Evolutionary conservation across 1,139 yeast species (phyloP).

Genomic region (Hansenula sp.): DNA sequence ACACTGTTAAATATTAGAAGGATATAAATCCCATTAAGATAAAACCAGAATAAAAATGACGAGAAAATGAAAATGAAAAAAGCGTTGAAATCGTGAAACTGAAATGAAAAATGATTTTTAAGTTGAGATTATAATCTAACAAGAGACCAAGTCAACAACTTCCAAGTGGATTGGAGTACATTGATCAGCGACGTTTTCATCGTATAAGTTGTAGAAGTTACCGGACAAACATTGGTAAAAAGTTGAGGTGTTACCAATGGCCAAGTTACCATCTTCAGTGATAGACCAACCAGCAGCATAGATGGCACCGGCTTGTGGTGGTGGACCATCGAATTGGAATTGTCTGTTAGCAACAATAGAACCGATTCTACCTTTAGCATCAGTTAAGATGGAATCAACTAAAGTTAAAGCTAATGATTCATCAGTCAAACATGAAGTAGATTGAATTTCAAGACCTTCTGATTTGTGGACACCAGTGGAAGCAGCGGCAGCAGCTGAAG

Average conservation of each 20-base stretch:
- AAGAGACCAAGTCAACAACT: slow-evolving; percentile 58
- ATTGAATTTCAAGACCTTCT: slow-evolving; percentile 29
- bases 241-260: slow-evolving; percentile 58
- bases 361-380: slow-evolving; percentile 68
- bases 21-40: neutral
- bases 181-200: slow-evolving; percentile 60
- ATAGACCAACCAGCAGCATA: slow-evolving; percentile 85
- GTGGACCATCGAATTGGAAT: slow-evolving; percentile 88
- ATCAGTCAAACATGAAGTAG: slow-evolving; percentile 46
- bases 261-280: slow-evolving; percentile 61
- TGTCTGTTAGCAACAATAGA: slow-evolving; percentile 83
- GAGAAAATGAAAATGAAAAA: slow-evolving; percentile 3
- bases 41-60: neutral
- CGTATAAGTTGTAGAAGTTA: slow-evolving; percentile 78
- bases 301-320: slow-evolving; percentile 87
- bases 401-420: slow-evolving; percentile 56
- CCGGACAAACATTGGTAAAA: slow-evolving; percentile 84
- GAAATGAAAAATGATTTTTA: slow-evolving; percentile 17
- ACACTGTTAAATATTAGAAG: neutral
- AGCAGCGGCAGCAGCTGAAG: slow-evolving; percentile 35
- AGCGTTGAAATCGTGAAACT: neutral
- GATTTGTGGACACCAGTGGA: slow-evolving; percentile 25
- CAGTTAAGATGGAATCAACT: slow-evolving; percentile 51
- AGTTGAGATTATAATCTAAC: slow-evolving; percentile 34
- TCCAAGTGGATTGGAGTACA: slow-evolving; percentile 63